Conservation (phyloP, 1,139 yeast species). For the Pichia terricola region DNA sequence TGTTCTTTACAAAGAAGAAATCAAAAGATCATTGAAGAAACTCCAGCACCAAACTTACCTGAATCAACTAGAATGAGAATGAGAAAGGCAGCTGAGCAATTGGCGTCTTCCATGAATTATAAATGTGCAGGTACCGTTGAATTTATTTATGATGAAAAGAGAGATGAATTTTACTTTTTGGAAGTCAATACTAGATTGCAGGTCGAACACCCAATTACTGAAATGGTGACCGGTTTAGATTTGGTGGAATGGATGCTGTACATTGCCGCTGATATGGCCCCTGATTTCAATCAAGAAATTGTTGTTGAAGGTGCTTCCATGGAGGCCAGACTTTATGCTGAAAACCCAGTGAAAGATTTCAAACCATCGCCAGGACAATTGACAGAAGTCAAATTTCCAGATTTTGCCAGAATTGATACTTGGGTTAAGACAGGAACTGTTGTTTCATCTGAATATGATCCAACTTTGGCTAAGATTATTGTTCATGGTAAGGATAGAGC, state of each 20-base stretch:
- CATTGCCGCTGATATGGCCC: slow-evolving; percentile 84
- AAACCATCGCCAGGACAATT: slow-evolving; percentile 95
- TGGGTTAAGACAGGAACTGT: slow-evolving; percentile 92
- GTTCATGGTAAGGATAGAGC: slow-evolving; percentile 85
- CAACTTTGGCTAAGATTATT: slow-evolving; percentile 91
- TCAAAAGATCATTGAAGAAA: slow-evolving; percentile 93
- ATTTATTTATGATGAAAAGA: slow-evolving; percentile 84
- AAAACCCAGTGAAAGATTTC: slow-evolving; percentile 90
- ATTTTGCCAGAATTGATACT: slow-evolving; percentile 85
- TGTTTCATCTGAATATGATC: slow-evolving; percentile 89
- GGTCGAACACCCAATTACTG: slow-evolving; percentile 99
- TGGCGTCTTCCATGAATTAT: slow-evolving; percentile 74
- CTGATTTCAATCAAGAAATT: slow-evolving; percentile 55
- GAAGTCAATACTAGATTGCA: slow-evolving; percentile 97
- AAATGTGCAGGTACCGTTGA: slow-evolving; percentile 98
- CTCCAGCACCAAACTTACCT: slow-evolving; percentile 92
- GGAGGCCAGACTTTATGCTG: slow-evolving; percentile 96
- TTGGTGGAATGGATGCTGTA: slow-evolving; percentile 93
- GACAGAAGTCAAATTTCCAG: slow-evolving; percentile 75
- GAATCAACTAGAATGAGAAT: slow-evolving; percentile 62
- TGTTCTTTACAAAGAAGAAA: slow-evolving; percentile 98
- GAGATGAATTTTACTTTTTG: slow-evolving; percentile 89
- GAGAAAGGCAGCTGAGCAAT: slow-evolving; percentile 77
- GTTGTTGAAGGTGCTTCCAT: slow-evolving; percentile 76
- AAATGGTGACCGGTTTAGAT: slow-evolving; percentile 87